phyloP scores from a whole-genome alignment of 2,329 filamentous ascomycete genomes.

The Phyllosticta citriasiana region DNA sequence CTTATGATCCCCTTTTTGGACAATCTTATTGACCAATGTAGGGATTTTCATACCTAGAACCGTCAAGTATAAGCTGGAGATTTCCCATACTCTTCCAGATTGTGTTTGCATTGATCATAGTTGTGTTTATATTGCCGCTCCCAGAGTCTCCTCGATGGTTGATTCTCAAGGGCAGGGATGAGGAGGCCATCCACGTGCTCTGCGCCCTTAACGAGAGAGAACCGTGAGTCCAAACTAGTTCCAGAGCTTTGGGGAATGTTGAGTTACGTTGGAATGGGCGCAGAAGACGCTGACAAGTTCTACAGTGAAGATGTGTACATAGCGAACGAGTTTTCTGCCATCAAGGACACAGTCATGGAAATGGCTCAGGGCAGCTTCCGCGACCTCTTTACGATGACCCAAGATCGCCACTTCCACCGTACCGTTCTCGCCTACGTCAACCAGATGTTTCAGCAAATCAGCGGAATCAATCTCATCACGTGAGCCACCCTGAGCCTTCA shows the following conservation, averaged over 20 bases:
- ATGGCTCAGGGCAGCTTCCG: conserved; percentile 39
- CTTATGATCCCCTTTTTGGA: too few relatives aligned
- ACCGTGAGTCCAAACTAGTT: conserved; percentile 13
- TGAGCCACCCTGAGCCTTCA: neutral
- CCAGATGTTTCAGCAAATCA: conserved; percentile 44
- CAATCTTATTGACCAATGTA: conserved; percentile 14
- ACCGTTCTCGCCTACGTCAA: conserved; percentile 47
- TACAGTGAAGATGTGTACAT: conserved; percentile 27
- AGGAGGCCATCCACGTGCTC: conserved; percentile 30
- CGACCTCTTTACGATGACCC: conserved; percentile 50
- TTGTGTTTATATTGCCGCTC: conserved; percentile 37
- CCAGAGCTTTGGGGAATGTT: conserved; percentile 20
- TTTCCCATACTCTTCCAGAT: conserved; percentile 51
- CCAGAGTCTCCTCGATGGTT: conserved; percentile 52
- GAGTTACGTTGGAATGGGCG: conserved; percentile 6
- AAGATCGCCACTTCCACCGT: conserved; percentile 47
- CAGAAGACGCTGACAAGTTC: neutral
- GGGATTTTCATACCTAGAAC: conserved; percentile 41
- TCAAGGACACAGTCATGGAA: conserved; percentile 29
- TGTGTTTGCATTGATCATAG: conserved; percentile 43
- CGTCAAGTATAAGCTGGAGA: conserved; percentile 36
- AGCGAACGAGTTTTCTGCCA: conserved; percentile 25
- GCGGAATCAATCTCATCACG: conserved; percentile 23
- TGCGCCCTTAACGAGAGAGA: conserved; percentile 20
- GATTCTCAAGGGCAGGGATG: conserved; percentile 45